Percentiles rank a stretch among this genome's conserved stretches.
These are phyloP conservation scores for Ilex aquifolium DNA, from an alignment of 257 asterid genomes.

Conservation along the genomic window DNA sequence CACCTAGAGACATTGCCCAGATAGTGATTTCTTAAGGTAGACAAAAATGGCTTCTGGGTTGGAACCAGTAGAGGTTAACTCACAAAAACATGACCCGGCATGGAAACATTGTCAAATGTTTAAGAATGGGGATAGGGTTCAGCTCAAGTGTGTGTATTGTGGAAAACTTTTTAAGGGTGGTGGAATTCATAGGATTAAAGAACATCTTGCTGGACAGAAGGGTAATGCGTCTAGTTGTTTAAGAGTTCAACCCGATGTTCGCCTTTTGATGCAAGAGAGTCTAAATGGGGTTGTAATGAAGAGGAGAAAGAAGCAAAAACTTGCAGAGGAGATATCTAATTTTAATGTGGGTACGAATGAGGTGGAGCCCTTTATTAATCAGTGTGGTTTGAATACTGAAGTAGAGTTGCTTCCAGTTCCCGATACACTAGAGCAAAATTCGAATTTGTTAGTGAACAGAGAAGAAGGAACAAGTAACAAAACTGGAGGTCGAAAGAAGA, in stretches of 20 bases:
- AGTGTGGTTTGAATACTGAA: constrained; percentile 45
- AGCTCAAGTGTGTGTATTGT: constrained; percentile 84
- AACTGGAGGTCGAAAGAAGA: constrained; percentile 56
- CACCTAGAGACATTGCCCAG: too few relatives aligned
- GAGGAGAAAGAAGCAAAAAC: constrained; percentile 74
- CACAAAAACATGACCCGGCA: constrained; percentile 95
- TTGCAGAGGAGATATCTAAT: constrained; percentile 47
- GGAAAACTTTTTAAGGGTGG: constrained; percentile 92
- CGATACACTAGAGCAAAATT: constrained; percentile 51
- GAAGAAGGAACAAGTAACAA: constrained; percentile 46
- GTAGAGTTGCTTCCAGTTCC: constrained; percentile 59
- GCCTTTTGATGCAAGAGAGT: constrained; percentile 79
- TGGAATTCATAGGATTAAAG: constrained; percentile 96
- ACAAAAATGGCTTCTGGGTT: constrained; percentile 41
- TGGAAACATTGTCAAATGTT: constrained; percentile 97
- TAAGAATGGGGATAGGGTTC: constrained; percentile 73
- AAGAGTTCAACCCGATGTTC: constrained; percentile 77
- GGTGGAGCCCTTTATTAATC: constrained; percentile 29
- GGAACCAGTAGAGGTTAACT: constrained; percentile 80
- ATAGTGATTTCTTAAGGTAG: neutral
- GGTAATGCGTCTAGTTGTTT: constrained; percentile 96
- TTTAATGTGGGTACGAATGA: constrained; percentile 34
- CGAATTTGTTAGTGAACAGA: constrained; percentile 29
- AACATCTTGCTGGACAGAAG: constrained; percentile 91
- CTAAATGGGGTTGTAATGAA: constrained; percentile 66